A percentile compares a stretch with the other conserved stretches of the same genome.
phyloP scores from a whole-genome alignment of 345 rosid species.

The Passiflora organensis region DNA sequence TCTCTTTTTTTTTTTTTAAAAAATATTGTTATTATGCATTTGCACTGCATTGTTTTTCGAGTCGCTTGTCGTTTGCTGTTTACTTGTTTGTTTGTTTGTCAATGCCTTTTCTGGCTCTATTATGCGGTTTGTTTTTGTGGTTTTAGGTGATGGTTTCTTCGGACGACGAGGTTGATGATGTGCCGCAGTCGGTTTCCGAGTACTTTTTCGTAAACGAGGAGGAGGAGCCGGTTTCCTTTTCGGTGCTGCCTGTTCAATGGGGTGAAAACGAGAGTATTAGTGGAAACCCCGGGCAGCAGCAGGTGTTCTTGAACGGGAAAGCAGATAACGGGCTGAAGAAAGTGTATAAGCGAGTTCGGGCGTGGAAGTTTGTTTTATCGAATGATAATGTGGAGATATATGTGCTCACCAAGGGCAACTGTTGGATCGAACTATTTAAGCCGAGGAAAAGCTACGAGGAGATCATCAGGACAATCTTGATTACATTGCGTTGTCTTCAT shows the following conservation, averaged over 20 bases:
- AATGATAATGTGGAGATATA: conserved; percentile 43
- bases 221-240: conserved; percentile 48
- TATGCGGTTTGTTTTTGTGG: too few relatives aligned
- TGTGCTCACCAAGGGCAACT: conserved; percentile 55
- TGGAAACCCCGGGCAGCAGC: conserved; percentile 2
- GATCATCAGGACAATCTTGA: conserved; percentile 45
- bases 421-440: conserved; percentile 63
- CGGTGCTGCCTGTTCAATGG: conserved; percentile 62
- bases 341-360: conserved; percentile 50
- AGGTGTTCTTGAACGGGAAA: conserved; percentile 50
- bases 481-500: conserved; percentile 56
- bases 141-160: conserved; percentile 55
- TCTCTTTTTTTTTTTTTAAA: too few relatives aligned
- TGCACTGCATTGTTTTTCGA: too few relatives aligned
- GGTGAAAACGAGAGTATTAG: conserved; percentile 22
- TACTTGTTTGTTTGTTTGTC: too few relatives aligned
- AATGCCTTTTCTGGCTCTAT: too few relatives aligned
- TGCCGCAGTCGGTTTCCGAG: conserved; percentile 42
- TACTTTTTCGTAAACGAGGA: conserved; percentile 57
- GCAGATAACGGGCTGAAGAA: conserved; percentile 54
- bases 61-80: too few relatives aligned
- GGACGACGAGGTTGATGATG: conserved; percentile 62
- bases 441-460: conserved; percentile 70
- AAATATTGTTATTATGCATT: too few relatives aligned
- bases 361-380: conserved; percentile 70